Conservation (phyloP, 2,329 filamentous ascomycete genomes). For the Scorias spongiosa region DNA sequence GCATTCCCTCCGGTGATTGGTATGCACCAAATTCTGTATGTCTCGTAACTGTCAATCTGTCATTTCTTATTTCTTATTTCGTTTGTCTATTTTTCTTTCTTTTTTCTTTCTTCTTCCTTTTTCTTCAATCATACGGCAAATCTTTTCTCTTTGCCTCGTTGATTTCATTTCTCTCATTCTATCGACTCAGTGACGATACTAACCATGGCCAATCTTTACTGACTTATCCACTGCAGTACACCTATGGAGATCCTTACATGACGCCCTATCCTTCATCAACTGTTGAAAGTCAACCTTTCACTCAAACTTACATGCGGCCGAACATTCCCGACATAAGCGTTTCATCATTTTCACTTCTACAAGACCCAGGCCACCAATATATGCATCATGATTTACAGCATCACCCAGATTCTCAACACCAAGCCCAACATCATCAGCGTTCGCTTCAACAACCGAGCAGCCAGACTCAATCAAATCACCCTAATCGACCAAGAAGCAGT, state of each 20-base stretch:
- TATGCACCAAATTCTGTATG: constrained; percentile 18
- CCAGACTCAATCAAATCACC: constrained; percentile 11
- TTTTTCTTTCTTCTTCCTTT: neutral
- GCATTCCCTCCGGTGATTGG: constrained; percentile 13
- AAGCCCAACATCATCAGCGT: neutral
- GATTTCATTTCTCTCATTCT: neutral
- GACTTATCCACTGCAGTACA: constrained; percentile 8
- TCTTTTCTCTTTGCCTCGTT: neutral
- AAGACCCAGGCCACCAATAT: constrained; percentile 1
- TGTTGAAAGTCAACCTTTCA: constrained; percentile 18
- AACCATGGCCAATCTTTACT: neutral
- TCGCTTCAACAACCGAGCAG: neutral
- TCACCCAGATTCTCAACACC: neutral
- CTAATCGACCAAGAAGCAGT: constrained; percentile 26
- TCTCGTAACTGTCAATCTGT: constrained; percentile 2
- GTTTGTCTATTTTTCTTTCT: neutral
- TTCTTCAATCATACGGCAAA: neutral
- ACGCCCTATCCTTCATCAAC: constrained; percentile 21
- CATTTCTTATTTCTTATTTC: neutral
- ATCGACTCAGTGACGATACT: neutral
- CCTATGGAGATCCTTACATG: constrained; percentile 19
- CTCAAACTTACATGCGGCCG: constrained; percentile 9
- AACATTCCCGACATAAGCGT: constrained; percentile 13
- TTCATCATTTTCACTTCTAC: neutral
- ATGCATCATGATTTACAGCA: neutral